Conservation (phyloP, 345 rosid genomes). For the thale cress (Arabidopsis thaliana) region DNA sequence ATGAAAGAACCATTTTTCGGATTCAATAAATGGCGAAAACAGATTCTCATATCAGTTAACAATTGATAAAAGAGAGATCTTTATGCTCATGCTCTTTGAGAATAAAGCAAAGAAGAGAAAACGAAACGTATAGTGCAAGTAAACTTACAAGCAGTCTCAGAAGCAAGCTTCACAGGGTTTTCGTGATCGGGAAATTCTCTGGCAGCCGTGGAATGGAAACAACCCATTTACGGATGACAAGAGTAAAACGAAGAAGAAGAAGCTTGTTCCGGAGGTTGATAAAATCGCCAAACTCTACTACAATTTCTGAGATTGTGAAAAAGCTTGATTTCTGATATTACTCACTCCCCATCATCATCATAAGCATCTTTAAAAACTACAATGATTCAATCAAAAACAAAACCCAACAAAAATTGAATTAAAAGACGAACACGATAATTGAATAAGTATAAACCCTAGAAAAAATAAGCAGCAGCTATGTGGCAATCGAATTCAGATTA, state of each 20-base stretch:
- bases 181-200: conserved; percentile 76
- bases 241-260: conserved; percentile 26
- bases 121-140: conserved; percentile 35
- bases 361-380: conserved; percentile 34
- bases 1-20: neutral
- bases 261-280: conserved; percentile 1
- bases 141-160: conserved; percentile 92
- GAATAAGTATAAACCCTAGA: conserved; percentile 27
- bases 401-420: neutral
- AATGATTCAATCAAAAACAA: neutral
- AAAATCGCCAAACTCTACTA: neutral
- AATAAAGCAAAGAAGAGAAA: neutral
- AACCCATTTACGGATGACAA: conserved; percentile 77
- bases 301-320: conserved; percentile 3
- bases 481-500: conserved; percentile 1
- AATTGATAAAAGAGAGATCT: neutral
- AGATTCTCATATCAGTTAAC: neutral
- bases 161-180: conserved; percentile 86
- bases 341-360: conserved; percentile 9
- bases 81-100: neutral
- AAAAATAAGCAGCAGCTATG: neutral
- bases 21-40: neutral
- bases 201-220: conserved; percentile 75
- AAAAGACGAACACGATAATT: neutral
- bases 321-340: conserved; percentile 22